Evolutionary conservation across 164 flowering plant genomes (phyloP), one percentile per base, ranked within the genome.

Genomic region (Vitis vinifera): DNA sequence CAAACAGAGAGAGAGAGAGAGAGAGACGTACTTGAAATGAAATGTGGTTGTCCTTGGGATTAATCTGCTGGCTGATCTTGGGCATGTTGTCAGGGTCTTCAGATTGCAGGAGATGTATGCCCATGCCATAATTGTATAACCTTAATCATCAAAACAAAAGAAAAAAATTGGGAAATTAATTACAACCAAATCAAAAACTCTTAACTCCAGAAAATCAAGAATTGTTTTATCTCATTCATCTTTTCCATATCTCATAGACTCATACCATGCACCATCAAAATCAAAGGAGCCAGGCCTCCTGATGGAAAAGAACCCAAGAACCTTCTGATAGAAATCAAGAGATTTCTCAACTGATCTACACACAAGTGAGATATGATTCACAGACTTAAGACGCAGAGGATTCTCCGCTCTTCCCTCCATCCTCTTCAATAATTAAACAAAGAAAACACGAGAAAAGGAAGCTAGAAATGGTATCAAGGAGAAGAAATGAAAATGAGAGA

Each of bases 271-370:
- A 27, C 90, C 90, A 62, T 83, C 73, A 49, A 85, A 87, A 37
- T 81, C 68, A 31, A 87, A 80, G 3, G 87, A 85, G 3, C 76
- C 80, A 50, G 91, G 91, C 65, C 91, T 75, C 63, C 82, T 76
- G 14, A 85, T 67, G 3, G 87, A 86, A 37, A 82, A 44, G 71
- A 87, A 87, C n/a, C 91, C 91, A 58, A 87, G 87, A 74, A 87
- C 73, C 50, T 74, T 77, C 63, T 74, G 71, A 49, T 83, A 83
- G 64, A 83, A 83, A 69, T 74, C 67, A 2, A 81, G 48, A 14
- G 91, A 81, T 51, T 80, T 68, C 56, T 85, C 83, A 44, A 83
- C 30, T 12, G 85, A 83, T 72, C 79, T 67, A 63, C 86, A 83
- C n/a, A 76, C 62, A 7, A 78, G 44, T 0, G 86, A 80, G 50